Evolutionary conservation across 139 green algal genomes (phyloP).

Genomic region (Dunaliella sp.): DNA sequence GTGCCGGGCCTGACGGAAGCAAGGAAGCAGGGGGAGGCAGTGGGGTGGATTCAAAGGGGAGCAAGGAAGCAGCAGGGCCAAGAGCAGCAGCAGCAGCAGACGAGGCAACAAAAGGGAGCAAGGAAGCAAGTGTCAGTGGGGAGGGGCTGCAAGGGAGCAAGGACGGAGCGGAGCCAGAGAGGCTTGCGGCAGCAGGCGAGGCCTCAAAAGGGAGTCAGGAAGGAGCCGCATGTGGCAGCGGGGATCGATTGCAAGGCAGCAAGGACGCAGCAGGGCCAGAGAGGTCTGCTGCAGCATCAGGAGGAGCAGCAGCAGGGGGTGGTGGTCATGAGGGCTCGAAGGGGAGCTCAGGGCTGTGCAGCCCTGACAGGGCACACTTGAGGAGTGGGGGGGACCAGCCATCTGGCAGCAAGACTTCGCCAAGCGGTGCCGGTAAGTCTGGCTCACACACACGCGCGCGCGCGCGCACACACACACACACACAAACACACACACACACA

Average conservation of each 20-base stretch:
- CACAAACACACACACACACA: not conserved
- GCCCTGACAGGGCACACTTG: not conserved
- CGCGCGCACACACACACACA: not conserved
- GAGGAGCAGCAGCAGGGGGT: not conserved
- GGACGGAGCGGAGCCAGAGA: not conserved
- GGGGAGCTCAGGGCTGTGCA: not conserved
- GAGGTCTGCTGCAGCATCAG: not conserved
- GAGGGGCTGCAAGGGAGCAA: not conserved
- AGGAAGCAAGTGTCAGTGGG: not conserved
- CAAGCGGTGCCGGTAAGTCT: not conserved
- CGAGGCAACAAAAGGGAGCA: not conserved
- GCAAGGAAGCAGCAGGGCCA: not conserved
- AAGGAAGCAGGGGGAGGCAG: too few species aligned
- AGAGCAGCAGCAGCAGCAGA: not conserved
- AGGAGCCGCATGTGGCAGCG: not conserved
- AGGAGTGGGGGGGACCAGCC: not conserved
- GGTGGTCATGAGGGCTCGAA: not conserved
- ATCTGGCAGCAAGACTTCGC: not conserved
- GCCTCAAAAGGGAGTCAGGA: not conserved
- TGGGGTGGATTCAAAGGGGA: too few species aligned
- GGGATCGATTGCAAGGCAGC: not conserved
- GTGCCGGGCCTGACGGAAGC: too few species aligned
- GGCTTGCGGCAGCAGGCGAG: not conserved
- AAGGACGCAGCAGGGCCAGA: not conserved
- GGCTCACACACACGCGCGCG: not conserved